Percentiles rank a stretch among this genome's conserved stretches.
phyloP scores from a whole-genome alignment of 768 basidiomycete species.

The Neoboletus brunneissimus region DNA sequence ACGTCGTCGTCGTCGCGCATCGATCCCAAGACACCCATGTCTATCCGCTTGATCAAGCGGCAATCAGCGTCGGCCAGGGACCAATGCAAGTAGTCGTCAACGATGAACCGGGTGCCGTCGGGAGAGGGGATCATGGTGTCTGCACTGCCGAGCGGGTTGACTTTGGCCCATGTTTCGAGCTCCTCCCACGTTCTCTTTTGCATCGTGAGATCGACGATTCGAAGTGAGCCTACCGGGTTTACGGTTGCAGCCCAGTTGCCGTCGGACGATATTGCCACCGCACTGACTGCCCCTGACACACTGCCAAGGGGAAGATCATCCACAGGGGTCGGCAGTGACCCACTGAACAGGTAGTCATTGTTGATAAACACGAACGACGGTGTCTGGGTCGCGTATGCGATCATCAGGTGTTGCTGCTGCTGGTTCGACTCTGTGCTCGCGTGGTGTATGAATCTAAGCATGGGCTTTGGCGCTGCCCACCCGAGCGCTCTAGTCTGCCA shows the following conservation, averaged over 20 bases:
- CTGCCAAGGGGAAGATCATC: background rate
- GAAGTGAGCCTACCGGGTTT: background rate
- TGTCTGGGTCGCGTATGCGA: conserved; percentile 3
- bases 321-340: background rate
- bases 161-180: background rate
- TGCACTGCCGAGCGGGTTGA: background rate
- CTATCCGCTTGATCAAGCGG: conserved; percentile 5
- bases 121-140: background rate
- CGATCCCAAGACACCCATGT: conserved; percentile 1
- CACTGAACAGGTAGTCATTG: background rate
- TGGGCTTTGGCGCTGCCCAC: background rate
- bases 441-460: background rate
- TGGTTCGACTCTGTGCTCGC: background rate
- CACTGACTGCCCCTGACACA: background rate
- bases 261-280: conserved; percentile 20
- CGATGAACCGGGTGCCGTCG: conserved; percentile 11
- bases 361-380: conserved; percentile 4
- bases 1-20: background rate
- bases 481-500: conserved; percentile 9
- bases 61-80: conserved; percentile 2
- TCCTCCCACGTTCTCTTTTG: conserved; percentile 5
- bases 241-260: conserved; percentile 18
- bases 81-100: background rate
- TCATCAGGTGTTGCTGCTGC: background rate
- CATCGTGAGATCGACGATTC: conserved; percentile 6